A percentile compares a stretch with the other conserved stretches of the same genome.
These are phyloP conservation scores for Aegle marmelos DNA, from an alignment of 345 rosid genomes.

Conservation along the genomic window DNA sequence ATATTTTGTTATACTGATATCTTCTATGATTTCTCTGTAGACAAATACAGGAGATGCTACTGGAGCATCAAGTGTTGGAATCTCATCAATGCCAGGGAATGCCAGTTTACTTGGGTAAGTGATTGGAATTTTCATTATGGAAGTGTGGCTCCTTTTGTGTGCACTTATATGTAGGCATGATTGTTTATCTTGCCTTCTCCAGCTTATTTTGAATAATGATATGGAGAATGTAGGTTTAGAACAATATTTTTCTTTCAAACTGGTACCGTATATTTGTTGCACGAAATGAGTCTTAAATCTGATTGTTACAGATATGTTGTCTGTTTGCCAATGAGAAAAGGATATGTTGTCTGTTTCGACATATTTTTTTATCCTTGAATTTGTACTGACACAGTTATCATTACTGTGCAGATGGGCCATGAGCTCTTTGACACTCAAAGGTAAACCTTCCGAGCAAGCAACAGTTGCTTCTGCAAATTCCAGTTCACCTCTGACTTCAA, in stretches of 20 bases:
- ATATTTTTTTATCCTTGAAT: background rate
- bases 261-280: background rate
- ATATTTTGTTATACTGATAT: constrained; percentile 12
- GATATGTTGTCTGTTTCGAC: background rate
- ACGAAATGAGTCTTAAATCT: background rate
- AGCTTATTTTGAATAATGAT: background rate
- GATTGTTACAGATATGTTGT: background rate
- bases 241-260: background rate
- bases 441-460: constrained; percentile 83
- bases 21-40: constrained; percentile 31
- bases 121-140: constrained; percentile 1
- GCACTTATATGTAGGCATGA: background rate
- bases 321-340: background rate
- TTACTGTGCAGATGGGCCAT: constrained; percentile 82
- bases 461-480: constrained; percentile 61
- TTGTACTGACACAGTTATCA: constrained; percentile 2
- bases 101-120: constrained; percentile 90
- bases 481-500: constrained; percentile 40
- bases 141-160: background rate
- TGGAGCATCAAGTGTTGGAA: constrained; percentile 48
- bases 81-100: constrained; percentile 78
- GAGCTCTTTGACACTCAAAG: constrained; percentile 95
- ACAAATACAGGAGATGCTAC: constrained; percentile 52
- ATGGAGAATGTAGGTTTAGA: background rate
- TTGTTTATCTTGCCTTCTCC: background rate